Evolutionary conservation across 2,329 filamentous ascomycete species (phyloP).

Genomic region (Tolypocladium tundrense): DNA sequence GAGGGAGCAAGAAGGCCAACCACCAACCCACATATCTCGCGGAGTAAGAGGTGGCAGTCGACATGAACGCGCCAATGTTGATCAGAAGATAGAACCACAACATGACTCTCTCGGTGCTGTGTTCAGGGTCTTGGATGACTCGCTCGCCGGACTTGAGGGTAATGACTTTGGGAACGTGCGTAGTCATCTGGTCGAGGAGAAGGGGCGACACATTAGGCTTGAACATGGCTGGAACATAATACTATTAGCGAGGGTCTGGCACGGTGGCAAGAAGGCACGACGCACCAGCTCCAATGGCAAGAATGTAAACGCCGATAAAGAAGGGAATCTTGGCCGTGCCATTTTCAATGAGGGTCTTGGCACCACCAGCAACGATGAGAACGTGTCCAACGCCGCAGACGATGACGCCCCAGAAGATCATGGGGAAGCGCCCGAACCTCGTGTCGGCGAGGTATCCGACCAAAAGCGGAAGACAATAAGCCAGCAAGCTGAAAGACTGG

Average conservation of each 20-base stretch:
- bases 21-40: constrained; percentile 42
- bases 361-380: constrained; percentile 54
- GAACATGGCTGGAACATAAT: constrained; percentile 34
- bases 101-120: constrained; percentile 56
- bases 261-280: background rate
- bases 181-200: constrained; percentile 55
- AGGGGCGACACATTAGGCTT: constrained; percentile 64
- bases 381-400: constrained; percentile 58
- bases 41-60: constrained; percentile 40
- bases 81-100: constrained; percentile 51
- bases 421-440: constrained; percentile 58
- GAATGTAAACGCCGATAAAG: constrained; percentile 49
- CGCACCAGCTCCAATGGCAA: constrained; percentile 48
- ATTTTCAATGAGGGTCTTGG: constrained; percentile 30
- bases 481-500: constrained; percentile 45
- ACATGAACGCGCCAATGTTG: constrained; percentile 43
- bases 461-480: constrained; percentile 46
- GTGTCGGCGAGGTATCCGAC: constrained; percentile 54
- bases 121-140: constrained; percentile 58
- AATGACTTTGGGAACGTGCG: constrained; percentile 29
- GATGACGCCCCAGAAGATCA: constrained; percentile 60
- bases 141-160: constrained; percentile 44
- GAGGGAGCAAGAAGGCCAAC: constrained; percentile 32
- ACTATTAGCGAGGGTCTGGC: background rate
- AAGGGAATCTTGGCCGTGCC: constrained; percentile 40